Base-by-base conservation (phyloP, 805 yeast genomes). In the Candida coquimbonensis region DNA sequence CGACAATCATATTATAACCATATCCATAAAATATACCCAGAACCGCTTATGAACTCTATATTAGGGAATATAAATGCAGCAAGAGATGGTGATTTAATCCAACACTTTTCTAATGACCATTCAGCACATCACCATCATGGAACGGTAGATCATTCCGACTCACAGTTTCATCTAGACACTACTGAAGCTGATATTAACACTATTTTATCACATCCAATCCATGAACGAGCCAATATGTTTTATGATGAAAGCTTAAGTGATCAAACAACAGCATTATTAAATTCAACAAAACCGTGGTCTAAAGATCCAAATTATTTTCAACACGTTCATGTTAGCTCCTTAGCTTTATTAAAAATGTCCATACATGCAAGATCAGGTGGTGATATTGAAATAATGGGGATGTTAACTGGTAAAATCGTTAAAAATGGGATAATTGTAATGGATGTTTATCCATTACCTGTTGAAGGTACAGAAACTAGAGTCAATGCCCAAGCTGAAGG, bases 401-500 rank as follows among this genome's bases (percentile, higher is more conserved):
- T 90, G 85, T 71, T 91, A 62, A 77, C 90, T 0, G 98, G 99
- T 1, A 80, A 79, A 53, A 75, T 85, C 9, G 67, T 76, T 13
- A 70, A 69, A 7, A 65, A 70, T 17, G 69, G 70, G 7, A 74
- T 89, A 48, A 73, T 84, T 3, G 84, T 93, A 2, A 73, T 80
- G 72, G 96, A 91, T 62, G 82, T 81, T 9, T 91, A 84, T 62
- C 81, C 89, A 13, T 66, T 93, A 35, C 98, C 98, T 0, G 97
- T 91, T 2, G 91, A 87, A 61, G 98, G 98, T 1, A 90, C 98
- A 0, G 98, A 93, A 61, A 87, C 96, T 0, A 64, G 98, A 42
- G 99, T 91, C 32, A 93, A 93, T 63, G 97, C 98, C 0, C 89
- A 86, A 58, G 80, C 81, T 16, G 98, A 91, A 59, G 95, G 95